A percentile compares a stretch with the other conserved stretches of the same genome.
phyloP scores from a whole-genome alignment of 176 grass and related monocot species.

The Eremochloa ophiuroides region DNA sequence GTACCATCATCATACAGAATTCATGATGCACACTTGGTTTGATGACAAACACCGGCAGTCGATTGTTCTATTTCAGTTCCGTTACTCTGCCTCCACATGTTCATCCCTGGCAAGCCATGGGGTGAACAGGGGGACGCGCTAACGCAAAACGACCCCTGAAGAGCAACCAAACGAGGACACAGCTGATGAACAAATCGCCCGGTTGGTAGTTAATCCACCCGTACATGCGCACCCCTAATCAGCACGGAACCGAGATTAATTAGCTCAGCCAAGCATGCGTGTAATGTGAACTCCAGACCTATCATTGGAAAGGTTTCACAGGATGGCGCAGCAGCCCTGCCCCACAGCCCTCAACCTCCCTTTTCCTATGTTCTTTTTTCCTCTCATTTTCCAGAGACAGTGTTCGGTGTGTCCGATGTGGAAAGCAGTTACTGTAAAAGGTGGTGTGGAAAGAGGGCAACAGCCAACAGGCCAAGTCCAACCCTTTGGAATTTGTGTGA shows the following conservation, averaged over 20 bases:
- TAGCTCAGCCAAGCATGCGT: not conserved
- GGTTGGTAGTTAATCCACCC: not conserved
- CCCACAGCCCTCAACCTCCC: not conserved
- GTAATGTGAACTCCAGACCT: constrained; percentile 1
- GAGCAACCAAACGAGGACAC: not conserved
- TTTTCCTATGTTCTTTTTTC: not conserved
- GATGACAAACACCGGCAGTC: not conserved
- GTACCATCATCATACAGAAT: not conserved
- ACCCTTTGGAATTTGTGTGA: constrained; percentile 16
- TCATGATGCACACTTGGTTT: not conserved
- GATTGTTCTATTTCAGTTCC: not conserved
- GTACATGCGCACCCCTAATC: constrained; percentile 19
- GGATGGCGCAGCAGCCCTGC: constrained; percentile 17
- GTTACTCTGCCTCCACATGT: not conserved
- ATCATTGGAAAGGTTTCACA: constrained; percentile 30
- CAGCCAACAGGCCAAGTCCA: constrained; percentile 25
- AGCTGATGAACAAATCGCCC: not conserved
- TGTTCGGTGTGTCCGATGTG: constrained; percentile 32
- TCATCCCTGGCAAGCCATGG: constrained; percentile 5
- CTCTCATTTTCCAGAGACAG: not conserved
- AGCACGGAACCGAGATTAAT: constrained; percentile 20
- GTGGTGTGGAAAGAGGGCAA: constrained; percentile 26
- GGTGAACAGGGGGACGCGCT: constrained; percentile 6
- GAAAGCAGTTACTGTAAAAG: not conserved
- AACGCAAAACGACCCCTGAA: not conserved